phyloP scores from a whole-genome alignment of 2,329 filamentous ascomycete species.

The Diplodia mutila region DNA sequence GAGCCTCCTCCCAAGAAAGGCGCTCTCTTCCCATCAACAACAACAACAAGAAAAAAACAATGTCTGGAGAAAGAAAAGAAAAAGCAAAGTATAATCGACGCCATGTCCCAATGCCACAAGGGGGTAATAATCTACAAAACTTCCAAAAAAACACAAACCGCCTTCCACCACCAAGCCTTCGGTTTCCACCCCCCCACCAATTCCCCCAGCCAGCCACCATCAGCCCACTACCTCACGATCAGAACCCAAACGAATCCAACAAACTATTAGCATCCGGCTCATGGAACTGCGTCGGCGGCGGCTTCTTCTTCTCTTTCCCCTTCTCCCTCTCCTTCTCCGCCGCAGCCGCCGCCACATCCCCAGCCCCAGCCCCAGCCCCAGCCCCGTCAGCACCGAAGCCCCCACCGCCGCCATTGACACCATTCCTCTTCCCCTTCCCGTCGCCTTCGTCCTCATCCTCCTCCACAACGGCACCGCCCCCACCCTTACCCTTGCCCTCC shows the following conservation, averaged over 20 bases:
- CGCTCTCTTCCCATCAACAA: no score
- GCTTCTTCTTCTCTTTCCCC: constrained; percentile 52
- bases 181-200: no score
- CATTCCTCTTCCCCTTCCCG: constrained; percentile 30
- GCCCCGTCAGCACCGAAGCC: not conserved
- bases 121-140: constrained; percentile 2
- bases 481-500: constrained; percentile 12
- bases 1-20: no score
- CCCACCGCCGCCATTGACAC: constrained; percentile 24
- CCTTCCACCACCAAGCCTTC: not conserved
- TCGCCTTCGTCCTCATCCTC: constrained; percentile 2
- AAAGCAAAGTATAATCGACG: not conserved
- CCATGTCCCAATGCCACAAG: not conserved
- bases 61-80: not conserved
- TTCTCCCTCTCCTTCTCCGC: constrained; percentile 44
- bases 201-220: no score
- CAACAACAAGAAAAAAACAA: no score
- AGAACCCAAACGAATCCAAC: constrained; percentile 93
- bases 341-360: constrained; percentile 44
- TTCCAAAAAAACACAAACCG: not conserved
- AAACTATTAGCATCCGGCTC: constrained; percentile 90
- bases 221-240: no score
- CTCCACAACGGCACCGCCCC: constrained; percentile 30
- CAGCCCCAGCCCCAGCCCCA: constrained; percentile 46
- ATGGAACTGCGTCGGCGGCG: constrained; percentile 77